phyloP scores from a whole-genome alignment of 192 early-diverging fungal species.

The Phycomyces nitens region DNA sequence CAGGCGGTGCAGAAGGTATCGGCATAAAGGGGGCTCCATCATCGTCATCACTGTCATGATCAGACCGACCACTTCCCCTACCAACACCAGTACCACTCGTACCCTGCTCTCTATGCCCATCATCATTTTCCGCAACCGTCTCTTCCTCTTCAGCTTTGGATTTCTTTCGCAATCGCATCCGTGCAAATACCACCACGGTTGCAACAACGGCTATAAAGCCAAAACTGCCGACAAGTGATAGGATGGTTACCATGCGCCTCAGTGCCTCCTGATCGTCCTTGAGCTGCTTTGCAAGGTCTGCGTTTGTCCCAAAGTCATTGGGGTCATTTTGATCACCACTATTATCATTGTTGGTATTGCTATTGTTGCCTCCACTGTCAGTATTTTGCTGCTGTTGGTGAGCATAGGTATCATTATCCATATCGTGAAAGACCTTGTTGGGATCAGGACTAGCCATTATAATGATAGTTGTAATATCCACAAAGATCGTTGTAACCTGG shows the following conservation, averaged over 20 bases:
- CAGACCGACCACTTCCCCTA: not conserved
- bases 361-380: not conserved
- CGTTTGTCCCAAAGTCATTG: not conserved
- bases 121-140: not conserved
- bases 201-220: conserved; percentile 13
- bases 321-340: not conserved
- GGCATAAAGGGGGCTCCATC: not conserved
- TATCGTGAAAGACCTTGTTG: not conserved
- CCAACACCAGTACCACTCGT: not conserved
- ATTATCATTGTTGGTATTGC: conserved; percentile 3
- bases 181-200: conserved; percentile 20
- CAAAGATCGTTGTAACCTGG: not conserved
- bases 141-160: not conserved
- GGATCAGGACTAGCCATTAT: not conserved
- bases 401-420: conserved; percentile 2
- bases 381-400: not conserved
- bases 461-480: not conserved
- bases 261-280: conserved; percentile 24
- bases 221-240: conserved; percentile 24
- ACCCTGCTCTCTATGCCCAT: too few species aligned
- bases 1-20: conserved; percentile 20
- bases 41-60: not conserved
- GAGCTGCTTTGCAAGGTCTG: conserved; percentile 14
- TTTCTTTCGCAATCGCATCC: conserved; percentile 6
- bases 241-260: conserved; percentile 19